Conservation (phyloP, 257 asterid species). For the Salvia rosmarinus region DNA sequence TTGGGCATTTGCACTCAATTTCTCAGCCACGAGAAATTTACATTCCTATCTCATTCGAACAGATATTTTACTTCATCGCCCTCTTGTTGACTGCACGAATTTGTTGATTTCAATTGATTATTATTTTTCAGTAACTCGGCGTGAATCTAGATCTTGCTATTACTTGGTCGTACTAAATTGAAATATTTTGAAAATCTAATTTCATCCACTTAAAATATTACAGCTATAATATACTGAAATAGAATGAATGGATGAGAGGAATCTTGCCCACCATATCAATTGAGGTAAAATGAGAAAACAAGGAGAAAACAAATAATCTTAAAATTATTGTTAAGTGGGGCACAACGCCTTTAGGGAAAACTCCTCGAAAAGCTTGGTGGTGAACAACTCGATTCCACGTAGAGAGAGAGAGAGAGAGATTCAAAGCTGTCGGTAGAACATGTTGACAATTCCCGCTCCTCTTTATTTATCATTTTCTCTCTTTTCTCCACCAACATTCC, state of each 20-base stretch:
- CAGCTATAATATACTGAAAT: background rate
- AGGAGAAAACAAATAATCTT: slow-evolving; percentile 6
- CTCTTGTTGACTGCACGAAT: too few species aligned
- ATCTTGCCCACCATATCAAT: background rate
- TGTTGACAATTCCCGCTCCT: background rate
- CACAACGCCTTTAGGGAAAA: slow-evolving; percentile 15
- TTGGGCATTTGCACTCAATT: background rate
- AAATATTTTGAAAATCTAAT: background rate
- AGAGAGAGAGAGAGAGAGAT: background rate
- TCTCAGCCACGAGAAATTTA: slow-evolving; percentile 21
- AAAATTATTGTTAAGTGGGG: slow-evolving; percentile 29
- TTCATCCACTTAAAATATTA: background rate
- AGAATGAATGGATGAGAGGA: slow-evolving; percentile 26
- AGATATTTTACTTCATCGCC: background rate
- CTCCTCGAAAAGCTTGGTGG: slow-evolving; percentile 26
- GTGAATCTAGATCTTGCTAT: too few species aligned
- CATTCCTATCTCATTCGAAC: background rate
- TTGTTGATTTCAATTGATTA: too few species aligned
- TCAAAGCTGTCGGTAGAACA: slow-evolving; percentile 34
- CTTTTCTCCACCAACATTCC: too few species aligned
- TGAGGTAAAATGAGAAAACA: slow-evolving; percentile 12
- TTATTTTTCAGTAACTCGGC: too few species aligned
- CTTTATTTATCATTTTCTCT: background rate
- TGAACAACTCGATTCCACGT: slow-evolving; percentile 14
- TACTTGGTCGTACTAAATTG: too few species aligned